Evolutionary conservation across 2,329 filamentous ascomycete genomes (phyloP), one percentile per base, ranked within the genome.

Genomic region (Microsporum canis): DNA sequence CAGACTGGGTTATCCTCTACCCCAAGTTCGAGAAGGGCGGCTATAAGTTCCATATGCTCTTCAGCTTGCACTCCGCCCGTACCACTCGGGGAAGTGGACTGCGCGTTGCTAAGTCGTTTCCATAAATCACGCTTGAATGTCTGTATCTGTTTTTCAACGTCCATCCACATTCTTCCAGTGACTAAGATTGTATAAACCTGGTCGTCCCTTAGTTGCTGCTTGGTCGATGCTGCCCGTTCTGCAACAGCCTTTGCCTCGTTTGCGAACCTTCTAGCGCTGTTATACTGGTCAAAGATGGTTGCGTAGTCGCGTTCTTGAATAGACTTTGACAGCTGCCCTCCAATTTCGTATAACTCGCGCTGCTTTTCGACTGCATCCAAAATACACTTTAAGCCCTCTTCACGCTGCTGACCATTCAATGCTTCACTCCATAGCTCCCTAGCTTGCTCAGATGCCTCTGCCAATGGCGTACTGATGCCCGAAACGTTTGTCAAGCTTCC

Each of bases 361-460:
- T 94, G 88, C 64, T 85, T 85, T 64, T 94, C 88, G 56, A 99
- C 80, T 12, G 87, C 85, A 6, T 82, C 81, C 27, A 91, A 80
- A 6, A 96, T 84, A 0, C 84, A 81, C 72, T 91, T 95, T 60
- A 99, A 79, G 64, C 87, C 87, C 70, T 91, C 88, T 69, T 97
- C 94, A 70, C 92, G 91, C 68, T 97, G 91, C 33, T 89, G 85
- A 2, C 94, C 94, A 43, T 91, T 90, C 41, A 99, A 75, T 0
- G 94, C 92, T 1, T 94, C 94, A 0, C 94, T 94, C 91, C 95
- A 99, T 6, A 99, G 88, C 69, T 99, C 94, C 73, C 97, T 91
- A 0, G 92, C 94, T 73, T 96, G 96, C 63, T 91, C 88, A 0
- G 89, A 90, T 8, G 95, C 89, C 68, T 97, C 94, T 7, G 94